phyloP scores from a whole-genome alignment of 768 basidiomycete genomes.

The Leucosporidium yakuticum region DNA sequence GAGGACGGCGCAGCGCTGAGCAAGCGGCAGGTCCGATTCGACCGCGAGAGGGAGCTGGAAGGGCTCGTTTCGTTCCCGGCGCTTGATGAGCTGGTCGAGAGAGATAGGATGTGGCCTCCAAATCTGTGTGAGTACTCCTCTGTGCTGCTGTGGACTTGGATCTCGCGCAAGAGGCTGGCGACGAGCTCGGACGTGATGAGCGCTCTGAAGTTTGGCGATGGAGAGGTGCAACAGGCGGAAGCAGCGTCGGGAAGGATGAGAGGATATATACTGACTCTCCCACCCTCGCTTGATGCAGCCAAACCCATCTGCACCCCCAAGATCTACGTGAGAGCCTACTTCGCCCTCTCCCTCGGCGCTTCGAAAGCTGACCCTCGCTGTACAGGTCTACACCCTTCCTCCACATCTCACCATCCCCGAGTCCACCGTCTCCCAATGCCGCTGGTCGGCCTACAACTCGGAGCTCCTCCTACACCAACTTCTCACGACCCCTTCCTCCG shows the following conservation, averaged over 20 bases:
- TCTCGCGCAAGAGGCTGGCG: too few species aligned
- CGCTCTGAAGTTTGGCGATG: neutral
- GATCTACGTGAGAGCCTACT: constrained; percentile 11
- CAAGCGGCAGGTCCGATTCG: neutral
- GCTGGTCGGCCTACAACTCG: constrained; percentile 30
- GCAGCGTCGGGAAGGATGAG: too few species aligned
- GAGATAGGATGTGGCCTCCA: constrained; percentile 22
- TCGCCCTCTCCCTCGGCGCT: neutral
- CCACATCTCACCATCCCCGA: constrained; percentile 8
- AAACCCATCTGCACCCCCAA: constrained; percentile 18
- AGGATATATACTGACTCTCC: neutral
- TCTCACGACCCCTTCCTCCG: neutral
- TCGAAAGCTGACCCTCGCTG: neutral
- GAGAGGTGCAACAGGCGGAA: neutral
- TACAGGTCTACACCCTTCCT: constrained; percentile 25
- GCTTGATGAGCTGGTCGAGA: constrained; percentile 10
- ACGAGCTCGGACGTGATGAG: neutral
- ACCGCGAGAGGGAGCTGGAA: constrained; percentile 23
- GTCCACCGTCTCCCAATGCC: constrained; percentile 12
- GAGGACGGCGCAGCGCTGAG: neutral
- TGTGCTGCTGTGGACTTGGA: neutral
- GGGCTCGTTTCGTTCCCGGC: constrained; percentile 10
- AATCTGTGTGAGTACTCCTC: constrained; percentile 1
- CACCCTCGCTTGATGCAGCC: neutral
- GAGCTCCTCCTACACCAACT: constrained; percentile 19